Conservation (phyloP, 257 asterid species). For the Fraxinus excelsior region DNA sequence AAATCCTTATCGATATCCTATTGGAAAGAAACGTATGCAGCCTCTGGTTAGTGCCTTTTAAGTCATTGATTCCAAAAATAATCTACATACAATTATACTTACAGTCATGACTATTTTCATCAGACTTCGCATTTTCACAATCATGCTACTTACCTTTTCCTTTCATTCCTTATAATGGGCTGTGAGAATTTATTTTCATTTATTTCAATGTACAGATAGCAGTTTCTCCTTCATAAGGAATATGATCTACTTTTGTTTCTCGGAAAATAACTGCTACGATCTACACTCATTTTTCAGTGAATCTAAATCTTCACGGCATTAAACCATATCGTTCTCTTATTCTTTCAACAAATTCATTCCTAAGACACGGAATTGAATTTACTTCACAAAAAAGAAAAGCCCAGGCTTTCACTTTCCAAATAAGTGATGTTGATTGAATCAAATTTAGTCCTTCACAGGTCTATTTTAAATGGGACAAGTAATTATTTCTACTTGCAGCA, state of each 20-base stretch:
- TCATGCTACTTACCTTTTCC: constrained; percentile 2
- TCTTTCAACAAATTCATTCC: not conserved
- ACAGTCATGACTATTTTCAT: not conserved
- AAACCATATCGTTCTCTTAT: not conserved
- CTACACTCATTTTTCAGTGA: not conserved
- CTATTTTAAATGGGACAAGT: not conserved
- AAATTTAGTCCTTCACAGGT: not conserved
- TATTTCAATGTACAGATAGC: not conserved
- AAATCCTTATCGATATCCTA: constrained; percentile 56
- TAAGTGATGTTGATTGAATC: not conserved
- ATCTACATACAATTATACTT: not conserved
- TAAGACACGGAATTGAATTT: not conserved
- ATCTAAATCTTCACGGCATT: not conserved
- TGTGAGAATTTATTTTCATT: not conserved
- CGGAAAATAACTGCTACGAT: not conserved
- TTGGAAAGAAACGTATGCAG: constrained; percentile 64
- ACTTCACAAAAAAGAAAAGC: not conserved
- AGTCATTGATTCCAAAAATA: not conserved
- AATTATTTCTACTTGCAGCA: not conserved
- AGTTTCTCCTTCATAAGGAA: not conserved
- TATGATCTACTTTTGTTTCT: not conserved
- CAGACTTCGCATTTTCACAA: not conserved
- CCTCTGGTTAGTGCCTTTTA: constrained; percentile 50
- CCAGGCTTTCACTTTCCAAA: not conserved
- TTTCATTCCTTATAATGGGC: not conserved